These are phyloP conservation scores for Puya raimondii DNA, from an alignment of 176 grass and related monocot genomes.

Conservation along the genomic window DNA sequence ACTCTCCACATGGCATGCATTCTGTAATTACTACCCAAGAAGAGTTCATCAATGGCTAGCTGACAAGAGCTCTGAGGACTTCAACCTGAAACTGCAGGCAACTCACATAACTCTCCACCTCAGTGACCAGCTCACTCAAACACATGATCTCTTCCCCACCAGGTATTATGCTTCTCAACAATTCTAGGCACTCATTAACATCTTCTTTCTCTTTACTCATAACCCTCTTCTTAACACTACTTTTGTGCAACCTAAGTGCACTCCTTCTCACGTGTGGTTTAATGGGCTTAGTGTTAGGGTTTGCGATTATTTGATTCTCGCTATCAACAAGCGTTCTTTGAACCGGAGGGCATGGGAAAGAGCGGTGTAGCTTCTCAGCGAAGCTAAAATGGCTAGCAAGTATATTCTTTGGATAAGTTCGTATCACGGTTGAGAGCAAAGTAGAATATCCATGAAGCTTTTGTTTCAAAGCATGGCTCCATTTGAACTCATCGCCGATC, in stretches of 20 bases:
- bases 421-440: not conserved
- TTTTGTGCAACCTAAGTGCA: not conserved
- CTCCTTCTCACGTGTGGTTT: too few species aligned
- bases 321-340: not conserved
- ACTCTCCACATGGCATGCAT: too few species aligned
- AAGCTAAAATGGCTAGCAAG: not conserved
- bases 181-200: not conserved
- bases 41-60: not conserved
- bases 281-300: not conserved
- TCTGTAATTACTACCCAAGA: too few species aligned
- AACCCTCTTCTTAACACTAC: not conserved
- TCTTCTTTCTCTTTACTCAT: not conserved
- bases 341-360: not conserved
- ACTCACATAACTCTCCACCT: slow-evolving; percentile 4
- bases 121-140: slow-evolving; percentile 4
- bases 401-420: not conserved
- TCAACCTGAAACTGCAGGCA: slow-evolving; percentile 6
- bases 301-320: not conserved
- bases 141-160: slow-evolving; percentile 1
- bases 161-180: slow-evolving; percentile 3
- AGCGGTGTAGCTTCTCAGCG: not conserved
- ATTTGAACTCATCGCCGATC: not conserved
- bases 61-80: not conserved
- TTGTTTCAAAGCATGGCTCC: slow-evolving; percentile 7
- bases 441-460: not conserved